Evolutionary conservation across 345 rosid genomes (phyloP).

Genomic region (Linum trigynum): DNA sequence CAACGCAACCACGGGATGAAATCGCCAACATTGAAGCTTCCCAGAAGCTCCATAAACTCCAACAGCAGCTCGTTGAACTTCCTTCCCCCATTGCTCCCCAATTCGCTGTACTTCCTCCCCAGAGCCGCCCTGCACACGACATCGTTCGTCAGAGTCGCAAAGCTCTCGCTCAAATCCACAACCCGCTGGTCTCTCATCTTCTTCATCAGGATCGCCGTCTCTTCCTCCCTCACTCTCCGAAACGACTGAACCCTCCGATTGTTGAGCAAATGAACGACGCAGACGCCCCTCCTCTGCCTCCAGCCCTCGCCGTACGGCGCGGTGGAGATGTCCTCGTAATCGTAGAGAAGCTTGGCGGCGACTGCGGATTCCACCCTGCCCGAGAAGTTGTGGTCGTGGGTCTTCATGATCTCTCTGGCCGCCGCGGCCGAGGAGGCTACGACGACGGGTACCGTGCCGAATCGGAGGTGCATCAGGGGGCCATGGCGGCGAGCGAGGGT

Average conservation of each 20-base stretch:
- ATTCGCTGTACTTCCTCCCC: conserved; percentile 41
- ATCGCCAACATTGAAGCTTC: conserved; percentile 31
- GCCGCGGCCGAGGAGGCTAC: conserved; percentile 45
- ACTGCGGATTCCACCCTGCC: conserved; percentile 26
- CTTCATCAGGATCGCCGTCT: conserved; percentile 19
- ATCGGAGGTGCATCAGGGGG: conserved; percentile 47
- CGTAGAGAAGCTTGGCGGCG: conserved; percentile 23
- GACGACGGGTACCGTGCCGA: conserved; percentile 35
- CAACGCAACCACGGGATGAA: conserved; percentile 28
- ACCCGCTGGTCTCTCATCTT: conserved; percentile 19
- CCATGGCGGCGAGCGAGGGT: conserved; percentile 36
- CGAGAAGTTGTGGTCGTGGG: conserved; percentile 33
- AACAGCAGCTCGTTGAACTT: conserved; percentile 23
- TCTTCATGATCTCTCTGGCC: conserved; percentile 12
- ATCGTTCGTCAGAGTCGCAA: conserved; percentile 26
- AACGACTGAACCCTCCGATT: conserved; percentile 39
- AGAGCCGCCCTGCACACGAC: conserved; percentile 36
- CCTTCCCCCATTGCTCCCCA: conserved; percentile 12
- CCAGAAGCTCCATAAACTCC: conserved; percentile 26
- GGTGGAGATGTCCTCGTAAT: conserved; percentile 23
- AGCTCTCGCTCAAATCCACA: conserved; percentile 30
- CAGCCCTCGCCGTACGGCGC: conserved; percentile 63
- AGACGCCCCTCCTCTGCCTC: conserved; percentile 52
- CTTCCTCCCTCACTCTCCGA: conserved; percentile 33
- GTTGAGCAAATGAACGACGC: conserved; percentile 39